Conservation (phyloP, 176 grass and related monocot species). For the Elymus sibiricus region DNA sequence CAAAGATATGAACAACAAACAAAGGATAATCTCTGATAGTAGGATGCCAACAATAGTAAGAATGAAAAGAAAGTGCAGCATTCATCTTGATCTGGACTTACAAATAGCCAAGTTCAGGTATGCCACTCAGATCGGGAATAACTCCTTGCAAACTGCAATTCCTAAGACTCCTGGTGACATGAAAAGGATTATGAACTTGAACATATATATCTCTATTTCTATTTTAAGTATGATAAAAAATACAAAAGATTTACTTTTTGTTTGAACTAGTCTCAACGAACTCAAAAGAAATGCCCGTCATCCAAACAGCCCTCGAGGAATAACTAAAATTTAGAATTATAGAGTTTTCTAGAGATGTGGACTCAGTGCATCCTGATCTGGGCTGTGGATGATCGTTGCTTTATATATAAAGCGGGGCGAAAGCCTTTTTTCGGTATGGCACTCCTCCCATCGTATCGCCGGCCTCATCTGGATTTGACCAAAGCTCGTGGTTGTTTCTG, state of each 20-base stretch:
- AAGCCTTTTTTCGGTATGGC: too few species aligned
- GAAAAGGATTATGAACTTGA: neutral
- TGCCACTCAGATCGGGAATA: slow-evolving; percentile 66
- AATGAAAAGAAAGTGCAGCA: slow-evolving; percentile 1
- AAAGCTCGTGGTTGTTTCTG: too few species aligned
- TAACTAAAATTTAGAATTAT: too few species aligned
- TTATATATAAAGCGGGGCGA: too few species aligned
- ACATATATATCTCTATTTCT: slow-evolving; percentile 15
- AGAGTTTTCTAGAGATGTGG: too few species aligned
- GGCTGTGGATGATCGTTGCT: too few species aligned
- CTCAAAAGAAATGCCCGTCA: neutral
- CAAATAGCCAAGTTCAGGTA: slow-evolving; percentile 69
- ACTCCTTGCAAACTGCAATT: slow-evolving; percentile 87
- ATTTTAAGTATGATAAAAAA: neutral
- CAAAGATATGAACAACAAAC: slow-evolving; percentile 6
- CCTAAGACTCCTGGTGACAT: slow-evolving; percentile 80
- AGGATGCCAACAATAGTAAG: slow-evolving; percentile 5
- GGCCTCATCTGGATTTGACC: too few species aligned
- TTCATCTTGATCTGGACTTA: slow-evolving; percentile 44
- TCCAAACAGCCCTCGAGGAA: too few species aligned
- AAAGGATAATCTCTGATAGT: slow-evolving; percentile 14
- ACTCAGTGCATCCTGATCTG: too few species aligned
- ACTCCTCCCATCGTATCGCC: too few species aligned
- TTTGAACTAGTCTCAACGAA: neutral
- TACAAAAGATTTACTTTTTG: neutral